Conservation (phyloP, 345 rosid species). For the Bruguiera gymnorhiza region DNA sequence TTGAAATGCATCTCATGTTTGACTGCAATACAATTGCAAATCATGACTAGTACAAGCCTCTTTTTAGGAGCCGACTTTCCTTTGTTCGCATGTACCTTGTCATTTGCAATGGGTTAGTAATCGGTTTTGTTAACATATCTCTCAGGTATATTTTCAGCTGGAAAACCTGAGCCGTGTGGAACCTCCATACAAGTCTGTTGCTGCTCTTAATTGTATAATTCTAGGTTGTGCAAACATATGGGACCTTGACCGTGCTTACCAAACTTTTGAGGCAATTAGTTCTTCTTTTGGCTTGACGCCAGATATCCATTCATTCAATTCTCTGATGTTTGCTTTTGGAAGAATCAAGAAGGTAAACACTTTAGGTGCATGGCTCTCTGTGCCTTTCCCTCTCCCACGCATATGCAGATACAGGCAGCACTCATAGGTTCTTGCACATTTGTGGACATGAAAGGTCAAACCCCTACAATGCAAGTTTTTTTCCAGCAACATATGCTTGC, state of each 20-base stretch:
- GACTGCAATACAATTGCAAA: no score
- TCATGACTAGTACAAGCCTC: no score
- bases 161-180: slow-evolving; percentile 70
- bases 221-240: slow-evolving; percentile 91
- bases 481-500: not conserved
- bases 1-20: no score
- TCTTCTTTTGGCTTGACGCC: slow-evolving; percentile 73
- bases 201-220: slow-evolving; percentile 88
- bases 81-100: not conserved
- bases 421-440: not conserved
- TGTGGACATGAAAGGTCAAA: no score
- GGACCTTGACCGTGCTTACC: slow-evolving; percentile 95
- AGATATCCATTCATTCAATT: slow-evolving; percentile 81
- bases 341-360: slow-evolving; percentile 72
- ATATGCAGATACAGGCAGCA: not conserved
- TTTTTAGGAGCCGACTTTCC: not conserved
- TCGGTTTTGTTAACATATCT: not conserved
- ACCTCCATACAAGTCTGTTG: slow-evolving; percentile 82
- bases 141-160: slow-evolving; percentile 84
- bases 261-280: slow-evolving; percentile 87
- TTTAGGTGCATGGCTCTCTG: slow-evolving; percentile 8
- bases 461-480: not conserved
- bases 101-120: not conserved
- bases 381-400: slow-evolving; percentile 5
- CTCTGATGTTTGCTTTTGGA: slow-evolving; percentile 78